Base-by-base conservation (phyloP, 345 rosid species). In the Eutrema yunnanense region DNA sequence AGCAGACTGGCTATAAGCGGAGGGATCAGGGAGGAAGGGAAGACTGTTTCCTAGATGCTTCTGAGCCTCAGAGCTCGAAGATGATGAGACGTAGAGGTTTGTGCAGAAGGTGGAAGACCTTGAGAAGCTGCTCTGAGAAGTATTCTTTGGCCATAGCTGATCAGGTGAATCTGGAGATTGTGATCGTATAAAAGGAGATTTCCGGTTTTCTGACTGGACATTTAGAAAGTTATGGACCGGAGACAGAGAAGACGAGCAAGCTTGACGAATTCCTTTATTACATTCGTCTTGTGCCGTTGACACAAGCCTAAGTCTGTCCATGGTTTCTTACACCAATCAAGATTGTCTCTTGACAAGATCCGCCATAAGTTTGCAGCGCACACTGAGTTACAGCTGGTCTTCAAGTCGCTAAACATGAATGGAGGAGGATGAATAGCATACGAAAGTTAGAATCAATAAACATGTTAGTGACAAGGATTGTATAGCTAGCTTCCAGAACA, bases 31-130 rank as follows among this genome's bases (percentile, higher is more conserved):
- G 71, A 92, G 92, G 79, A 92, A 90, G 16, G 96, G 98, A 60
- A 90, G 83, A 58, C 42, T 58, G 81, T 87, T 88, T 62, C 90
- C 85, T 12, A 85, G 79, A 65, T 82, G 90, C 50, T 68, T 69
- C 50, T 75, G 84, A 60, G 87, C 67, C 82, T 86, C 90, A 27
- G 92, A 81, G 72, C 78, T 77, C 16, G 89, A 86, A n/a, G 98
- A 88, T 9, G 98, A 90, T 58, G 98, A 92, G 41, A 69, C 70
- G 79, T 86, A 86, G 64, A 92, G 85, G 79, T 78, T 84, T 33
- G 98, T 90, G 59, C 98, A 92, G 82, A 90, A 92, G 16, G 81
- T 79, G n/a, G 98, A 90, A 61, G 96, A 85, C 9, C 88, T 81
- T 22, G 93, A 87, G 61, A 82, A 88, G 37, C 88, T 58, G 50